A percentile compares a stretch with the other conserved stretches of the same genome.
These are phyloP conservation scores for Coelastrella sp. DNA, from an alignment of 139 green algal species.

Conservation along the genomic window DNA sequence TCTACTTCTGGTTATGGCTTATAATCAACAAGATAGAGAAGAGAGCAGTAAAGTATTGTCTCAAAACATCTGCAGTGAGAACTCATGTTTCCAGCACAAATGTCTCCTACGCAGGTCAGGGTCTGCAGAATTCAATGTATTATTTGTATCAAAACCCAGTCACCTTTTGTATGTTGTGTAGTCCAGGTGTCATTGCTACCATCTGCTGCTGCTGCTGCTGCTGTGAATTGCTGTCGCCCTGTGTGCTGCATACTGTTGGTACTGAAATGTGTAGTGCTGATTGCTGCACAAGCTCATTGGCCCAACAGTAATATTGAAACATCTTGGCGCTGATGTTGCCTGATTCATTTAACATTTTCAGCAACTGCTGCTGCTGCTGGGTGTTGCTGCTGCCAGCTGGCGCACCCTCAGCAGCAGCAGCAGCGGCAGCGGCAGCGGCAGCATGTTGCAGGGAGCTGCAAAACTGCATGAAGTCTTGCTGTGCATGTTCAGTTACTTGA, in stretches of 20 bases:
- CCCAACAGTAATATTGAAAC: neutral
- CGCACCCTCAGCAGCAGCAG: neutral
- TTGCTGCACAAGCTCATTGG: neutral
- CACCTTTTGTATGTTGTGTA: slow-evolving; percentile 1
- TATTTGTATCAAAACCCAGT: neutral
- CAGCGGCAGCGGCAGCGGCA: neutral
- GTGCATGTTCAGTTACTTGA: neutral
- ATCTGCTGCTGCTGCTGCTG: slow-evolving; percentile 18
- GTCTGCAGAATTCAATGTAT: neutral
- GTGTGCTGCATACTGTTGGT: neutral
- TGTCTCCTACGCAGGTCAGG: neutral
- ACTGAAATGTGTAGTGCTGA: neutral
- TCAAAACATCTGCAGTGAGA: too few relatives aligned
- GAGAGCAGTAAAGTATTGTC: too few relatives aligned
- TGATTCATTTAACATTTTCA: neutral
- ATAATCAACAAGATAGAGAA: too few relatives aligned
- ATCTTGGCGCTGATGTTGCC: slow-evolving; percentile 8
- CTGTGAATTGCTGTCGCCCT: neutral
- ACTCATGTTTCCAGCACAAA: too few relatives aligned
- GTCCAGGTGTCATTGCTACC: neutral
- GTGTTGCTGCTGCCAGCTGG: neutral
- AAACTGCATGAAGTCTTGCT: neutral
- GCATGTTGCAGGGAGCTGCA: neutral
- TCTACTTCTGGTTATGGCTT: too few relatives aligned
- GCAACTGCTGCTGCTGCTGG: slow-evolving; percentile 1